These are phyloP conservation scores for Suhomyces chickasaworum DNA, from an alignment of 1,139 yeast genomes.

Conservation along the genomic window DNA sequence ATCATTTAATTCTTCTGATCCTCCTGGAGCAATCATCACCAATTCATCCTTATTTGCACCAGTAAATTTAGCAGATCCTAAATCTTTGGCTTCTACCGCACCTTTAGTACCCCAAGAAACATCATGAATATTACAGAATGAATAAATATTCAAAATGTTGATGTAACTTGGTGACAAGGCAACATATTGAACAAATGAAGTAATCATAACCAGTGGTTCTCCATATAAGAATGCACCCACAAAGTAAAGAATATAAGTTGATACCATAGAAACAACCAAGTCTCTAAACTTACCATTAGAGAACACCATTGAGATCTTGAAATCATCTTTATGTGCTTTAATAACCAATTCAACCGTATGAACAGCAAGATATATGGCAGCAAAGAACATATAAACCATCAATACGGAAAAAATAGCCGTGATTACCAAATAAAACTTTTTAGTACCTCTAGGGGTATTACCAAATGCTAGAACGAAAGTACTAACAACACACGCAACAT, in stretches of 20 bases:
- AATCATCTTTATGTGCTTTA: conserved; percentile 43
- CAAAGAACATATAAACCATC: conserved; percentile 45
- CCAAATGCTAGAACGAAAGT: conserved; percentile 33
- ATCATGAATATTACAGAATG: conserved; percentile 84
- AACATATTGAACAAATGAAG: conserved; percentile 71
- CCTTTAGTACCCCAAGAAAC: conserved; percentile 90
- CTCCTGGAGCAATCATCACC: conserved; percentile 67
- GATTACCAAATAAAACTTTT: conserved; percentile 25
- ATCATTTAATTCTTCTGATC: conserved; percentile 61
- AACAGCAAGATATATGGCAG: conserved; percentile 82
- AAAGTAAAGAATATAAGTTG: conserved; percentile 82
- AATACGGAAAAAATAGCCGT: conserved; percentile 28
- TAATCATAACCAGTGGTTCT: conserved; percentile 79
- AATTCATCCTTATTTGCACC: conserved; percentile 62
- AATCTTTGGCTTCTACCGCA: conserved; percentile 60
- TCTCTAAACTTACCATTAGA: conserved; percentile 74
- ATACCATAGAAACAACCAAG: conserved; percentile 77
- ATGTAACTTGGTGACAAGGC: conserved; percentile 74
- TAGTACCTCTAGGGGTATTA: conserved; percentile 31
- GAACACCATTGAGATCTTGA: conserved; percentile 51
- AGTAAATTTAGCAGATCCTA: conserved; percentile 66
- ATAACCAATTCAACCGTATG: conserved; percentile 55
- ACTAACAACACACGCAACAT: conserved; percentile 27
- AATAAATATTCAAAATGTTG: conserved; percentile 77
- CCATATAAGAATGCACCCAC: conserved; percentile 73